Evolutionary conservation across 2,329 filamentous ascomycete species (phyloP).

Genomic region (Trichoderma lentiforme): DNA sequence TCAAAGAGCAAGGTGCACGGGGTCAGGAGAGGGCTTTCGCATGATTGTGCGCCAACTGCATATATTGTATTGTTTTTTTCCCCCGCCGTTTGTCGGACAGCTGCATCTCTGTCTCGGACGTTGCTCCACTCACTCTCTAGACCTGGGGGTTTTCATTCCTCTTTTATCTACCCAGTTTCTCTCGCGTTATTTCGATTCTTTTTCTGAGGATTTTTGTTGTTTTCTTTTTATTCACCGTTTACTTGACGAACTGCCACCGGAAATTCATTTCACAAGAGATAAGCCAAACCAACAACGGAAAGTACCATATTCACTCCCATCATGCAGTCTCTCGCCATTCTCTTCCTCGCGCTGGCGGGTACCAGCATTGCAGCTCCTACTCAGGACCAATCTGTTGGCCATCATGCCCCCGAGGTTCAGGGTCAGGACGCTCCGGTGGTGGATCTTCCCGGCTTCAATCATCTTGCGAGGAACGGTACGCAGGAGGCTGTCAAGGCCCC

Average conservation of each 20-base stretch:
- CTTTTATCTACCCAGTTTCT: background rate
- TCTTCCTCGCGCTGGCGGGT: background rate
- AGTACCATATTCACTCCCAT: background rate
- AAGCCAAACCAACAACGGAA: background rate
- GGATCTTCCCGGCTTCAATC: constrained; percentile 6
- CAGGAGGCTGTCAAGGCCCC: background rate
- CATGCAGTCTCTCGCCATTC: constrained; percentile 17
- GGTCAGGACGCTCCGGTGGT: background rate
- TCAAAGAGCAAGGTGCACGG: background rate
- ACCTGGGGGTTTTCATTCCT: background rate
- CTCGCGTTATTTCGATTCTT: background rate
- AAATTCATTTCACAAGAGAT: background rate
- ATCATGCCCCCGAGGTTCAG: background rate
- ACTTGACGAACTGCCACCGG: background rate
- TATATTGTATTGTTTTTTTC: background rate
- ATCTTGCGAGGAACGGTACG: constrained; percentile 8
- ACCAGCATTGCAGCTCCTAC: background rate
- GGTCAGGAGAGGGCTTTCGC: background rate
- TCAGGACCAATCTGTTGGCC: background rate
- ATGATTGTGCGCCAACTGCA: background rate
- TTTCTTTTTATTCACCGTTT: background rate
- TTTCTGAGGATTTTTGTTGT: background rate
- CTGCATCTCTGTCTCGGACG: background rate
- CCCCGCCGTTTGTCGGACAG: background rate
- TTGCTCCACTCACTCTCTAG: background rate